These are phyloP conservation scores for Geotrichum phurueaensis DNA, from an alignment of 1,139 yeast species.

Conservation along the genomic window DNA sequence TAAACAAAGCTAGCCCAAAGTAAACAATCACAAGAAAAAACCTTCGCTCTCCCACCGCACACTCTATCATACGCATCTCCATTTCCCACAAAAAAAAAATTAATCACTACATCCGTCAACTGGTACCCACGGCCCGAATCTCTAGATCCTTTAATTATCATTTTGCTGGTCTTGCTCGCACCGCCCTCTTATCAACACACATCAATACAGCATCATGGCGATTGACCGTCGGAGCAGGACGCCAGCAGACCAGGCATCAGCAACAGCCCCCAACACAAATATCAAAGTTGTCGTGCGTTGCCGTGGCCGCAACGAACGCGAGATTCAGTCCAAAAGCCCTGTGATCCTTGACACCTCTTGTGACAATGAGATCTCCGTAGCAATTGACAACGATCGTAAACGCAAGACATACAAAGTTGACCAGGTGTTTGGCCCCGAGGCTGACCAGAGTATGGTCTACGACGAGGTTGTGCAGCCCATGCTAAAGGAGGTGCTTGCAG, in stretches of 20 bases:
- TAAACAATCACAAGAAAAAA: neutral
- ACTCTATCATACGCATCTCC: neutral
- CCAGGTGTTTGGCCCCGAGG: constrained; percentile 67
- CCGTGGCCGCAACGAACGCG: constrained; percentile 71
- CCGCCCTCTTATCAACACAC: neutral
- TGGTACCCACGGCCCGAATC: neutral
- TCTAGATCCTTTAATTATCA: neutral
- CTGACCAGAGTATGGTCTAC: constrained; percentile 57
- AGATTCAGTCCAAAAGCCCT: constrained; percentile 63
- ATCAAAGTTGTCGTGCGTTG: constrained; percentile 86
- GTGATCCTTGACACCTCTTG: constrained; percentile 48
- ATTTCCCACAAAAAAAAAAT: neutral
- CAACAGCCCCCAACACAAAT: constrained; percentile 33
- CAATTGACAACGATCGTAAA: constrained; percentile 19
- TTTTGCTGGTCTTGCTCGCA: neutral
- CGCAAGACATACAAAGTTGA: constrained; percentile 57
- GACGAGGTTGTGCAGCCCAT: constrained; percentile 56
- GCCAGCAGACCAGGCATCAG: neutral
- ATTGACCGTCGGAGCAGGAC: neutral
- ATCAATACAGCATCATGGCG: neutral
- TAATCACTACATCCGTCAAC: neutral
- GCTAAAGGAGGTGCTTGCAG: constrained; percentile 52
- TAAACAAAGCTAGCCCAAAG: neutral
- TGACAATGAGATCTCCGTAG: constrained; percentile 13
- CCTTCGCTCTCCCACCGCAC: neutral